Percentiles rank a stretch among this genome's conserved stretches.
Evolutionary conservation across 257 asterid genomes (phyloP).

Genomic region (Anisodus tanguticus): DNA sequence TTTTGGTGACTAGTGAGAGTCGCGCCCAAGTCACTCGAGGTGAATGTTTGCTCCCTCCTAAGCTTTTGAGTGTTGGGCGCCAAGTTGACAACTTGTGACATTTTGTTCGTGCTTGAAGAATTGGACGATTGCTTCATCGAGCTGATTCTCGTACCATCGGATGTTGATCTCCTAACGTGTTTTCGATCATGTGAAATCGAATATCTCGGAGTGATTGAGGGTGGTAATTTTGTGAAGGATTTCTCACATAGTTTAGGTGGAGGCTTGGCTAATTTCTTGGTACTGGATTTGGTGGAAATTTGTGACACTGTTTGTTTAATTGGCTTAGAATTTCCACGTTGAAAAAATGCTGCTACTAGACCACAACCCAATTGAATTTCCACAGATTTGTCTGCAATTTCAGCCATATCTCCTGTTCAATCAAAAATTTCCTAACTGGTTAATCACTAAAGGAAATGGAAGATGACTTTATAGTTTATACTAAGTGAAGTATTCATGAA

Average conservation of each 20-base stretch:
- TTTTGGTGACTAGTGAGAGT: slow-evolving; percentile 34
- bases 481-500: background rate
- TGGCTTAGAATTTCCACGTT: slow-evolving; percentile 34
- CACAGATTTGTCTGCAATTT: slow-evolving; percentile 34
- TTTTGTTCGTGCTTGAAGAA: slow-evolving; percentile 33
- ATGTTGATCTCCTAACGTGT: slow-evolving; percentile 23
- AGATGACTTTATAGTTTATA: background rate
- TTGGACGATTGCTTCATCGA: slow-evolving; percentile 40
- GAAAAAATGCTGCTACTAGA: slow-evolving; percentile 48
- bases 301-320: slow-evolving; percentile 37
- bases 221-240: slow-evolving; percentile 23
- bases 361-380: slow-evolving; percentile 62
- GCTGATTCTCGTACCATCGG: slow-evolving; percentile 32
- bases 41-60: slow-evolving; percentile 42
- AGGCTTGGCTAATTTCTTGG: slow-evolving; percentile 36
- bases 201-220: slow-evolving; percentile 30
- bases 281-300: slow-evolving; percentile 26
- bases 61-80: slow-evolving; percentile 34
- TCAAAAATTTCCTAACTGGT: background rate
- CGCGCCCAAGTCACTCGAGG: slow-evolving; percentile 46
- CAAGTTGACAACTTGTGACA: slow-evolving; percentile 40
- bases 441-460: background rate
- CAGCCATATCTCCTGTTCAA: slow-evolving; percentile 41
- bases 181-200: slow-evolving; percentile 30
- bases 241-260: slow-evolving; percentile 23